Base-by-base conservation (phyloP, 2,329 filamentous ascomycete genomes). In the Cytospora piceicola region DNA sequence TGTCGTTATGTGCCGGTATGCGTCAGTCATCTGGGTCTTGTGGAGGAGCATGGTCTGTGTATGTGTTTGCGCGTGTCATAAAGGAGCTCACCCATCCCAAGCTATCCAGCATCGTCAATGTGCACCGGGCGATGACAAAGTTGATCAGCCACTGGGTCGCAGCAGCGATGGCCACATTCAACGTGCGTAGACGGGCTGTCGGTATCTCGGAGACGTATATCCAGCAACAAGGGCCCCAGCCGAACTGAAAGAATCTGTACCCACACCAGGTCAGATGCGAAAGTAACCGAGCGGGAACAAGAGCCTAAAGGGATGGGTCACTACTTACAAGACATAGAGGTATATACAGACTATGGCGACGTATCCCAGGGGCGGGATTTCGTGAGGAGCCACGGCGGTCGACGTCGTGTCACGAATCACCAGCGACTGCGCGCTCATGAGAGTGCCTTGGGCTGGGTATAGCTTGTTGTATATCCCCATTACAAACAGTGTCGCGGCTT, bases 301-400 rank as follows among this genome's bases (percentile, higher is more conserved):
- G 4, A n/a, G 12, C 15, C 20, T 2, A 3, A 27, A 24, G 15
- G 52, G n/a, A n/a, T 8, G 2, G 39, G 39, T 20, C n/a, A n/a
- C 24, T 8, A 74, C 76, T 71, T 71, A 77, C 73, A 70, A 85
- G 0, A 89, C 90, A 76, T 91, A 92, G 22, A 92, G 80, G 78
- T 89, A 93, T 66, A 92, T 90, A 73, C 86, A 90, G 29, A 89
- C 83, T 1, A 92, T 84, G 2, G 90, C 89, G 32, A 90, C 82
- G 71, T 91, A 91, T 32, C 90, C 90, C 2, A 90, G 88, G 0
- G 85, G 79, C 1, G 88, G 85, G 15, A 91, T 78, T 76, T 78
- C n/a, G 0, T 32, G n/a, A 22, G 39, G 36, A 49, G n/a, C 4
- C 11, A 22, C 11, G 46, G 46, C 8, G 15, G 46, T 52, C 5